phyloP scores from a whole-genome alignment of 768 basidiomycete genomes.

The Suillus ampliporus region DNA sequence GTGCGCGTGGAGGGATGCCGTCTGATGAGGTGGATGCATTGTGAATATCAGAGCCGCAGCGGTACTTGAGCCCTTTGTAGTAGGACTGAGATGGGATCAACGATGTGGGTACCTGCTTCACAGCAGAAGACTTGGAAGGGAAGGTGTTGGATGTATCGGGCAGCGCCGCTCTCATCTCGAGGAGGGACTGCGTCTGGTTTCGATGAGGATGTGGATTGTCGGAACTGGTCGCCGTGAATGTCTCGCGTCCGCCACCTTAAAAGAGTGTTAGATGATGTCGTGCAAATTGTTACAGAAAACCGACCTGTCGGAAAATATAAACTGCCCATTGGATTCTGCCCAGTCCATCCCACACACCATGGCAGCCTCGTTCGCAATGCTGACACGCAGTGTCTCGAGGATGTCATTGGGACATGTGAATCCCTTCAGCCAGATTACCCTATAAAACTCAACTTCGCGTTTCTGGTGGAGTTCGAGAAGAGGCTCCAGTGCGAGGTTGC shows the following conservation, averaged over 20 bases:
- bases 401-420: conserved; percentile 99
- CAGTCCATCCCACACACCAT: conserved; percentile 99
- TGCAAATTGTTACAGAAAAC: conserved; percentile 27
- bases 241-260: conserved; percentile 95
- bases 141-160: conserved; percentile 87
- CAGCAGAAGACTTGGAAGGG: conserved; percentile 99
- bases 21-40: conserved; percentile 74
- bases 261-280: conserved; percentile 1
- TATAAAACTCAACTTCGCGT: conserved; percentile 80
- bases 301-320: conserved; percentile 96
- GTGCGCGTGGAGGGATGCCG: conserved; percentile 57
- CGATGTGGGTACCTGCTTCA: conserved; percentile 95
- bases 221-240: conserved; percentile 97
- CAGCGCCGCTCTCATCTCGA: conserved; percentile 79
- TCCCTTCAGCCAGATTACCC: conserved; percentile 97
- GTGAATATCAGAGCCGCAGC: conserved; percentile 80
- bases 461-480: conserved; percentile 79
- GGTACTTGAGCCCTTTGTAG: conserved; percentile 88
- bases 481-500: conserved; percentile 92
- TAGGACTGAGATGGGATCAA: conserved; percentile 96
- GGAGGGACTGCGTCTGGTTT: conserved; percentile 92
- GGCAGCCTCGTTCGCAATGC: conserved; percentile 88
- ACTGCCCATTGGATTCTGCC: conserved; percentile 97
- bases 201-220: conserved; percentile 93
- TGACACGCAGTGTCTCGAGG: conserved; percentile 92